These are phyloP conservation scores for Suillus clintonianus DNA, from an alignment of 768 basidiomycete species.

Conservation along the genomic window DNA sequence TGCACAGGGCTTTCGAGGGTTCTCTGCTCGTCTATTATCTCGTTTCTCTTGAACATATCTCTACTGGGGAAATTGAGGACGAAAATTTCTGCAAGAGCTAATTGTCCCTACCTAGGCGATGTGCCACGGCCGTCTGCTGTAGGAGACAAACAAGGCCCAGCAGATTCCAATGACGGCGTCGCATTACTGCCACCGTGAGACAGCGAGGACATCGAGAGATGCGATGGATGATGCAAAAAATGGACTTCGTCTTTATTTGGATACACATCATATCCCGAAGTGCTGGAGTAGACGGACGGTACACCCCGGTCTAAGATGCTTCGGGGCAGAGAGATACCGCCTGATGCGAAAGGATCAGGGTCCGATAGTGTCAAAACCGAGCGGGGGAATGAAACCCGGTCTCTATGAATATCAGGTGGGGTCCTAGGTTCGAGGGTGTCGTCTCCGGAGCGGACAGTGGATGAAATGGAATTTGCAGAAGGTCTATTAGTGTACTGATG, in stretches of 20 bases:
- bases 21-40: not conserved
- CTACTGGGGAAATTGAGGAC: not conserved
- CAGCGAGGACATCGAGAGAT: conserved; percentile 59
- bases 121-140: conserved; percentile 7
- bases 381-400: conserved; percentile 34
- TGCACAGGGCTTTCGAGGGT: not conserved
- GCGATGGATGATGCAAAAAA: conserved; percentile 50
- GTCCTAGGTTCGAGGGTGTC: conserved; percentile 58
- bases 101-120: conserved; percentile 4
- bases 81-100: not conserved
- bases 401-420: conserved; percentile 44
- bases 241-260: conserved; percentile 40
- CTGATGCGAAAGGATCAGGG: conserved; percentile 62
- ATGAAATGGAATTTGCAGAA: conserved; percentile 57
- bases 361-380: conserved; percentile 67
- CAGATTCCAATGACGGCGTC: not conserved
- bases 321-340: conserved; percentile 43
- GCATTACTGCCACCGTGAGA: conserved; percentile 34
- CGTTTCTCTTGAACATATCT: not conserved
- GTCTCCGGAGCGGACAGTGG: conserved; percentile 50
- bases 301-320: conserved; percentile 44
- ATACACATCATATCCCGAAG: conserved; percentile 47
- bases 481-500: conserved; percentile 39
- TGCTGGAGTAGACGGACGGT: conserved; percentile 55
- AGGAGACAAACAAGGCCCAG: conserved; percentile 5